These are phyloP conservation scores for Kuraishia hungarica DNA, from an alignment of 805 yeast species.

Conservation along the genomic window DNA sequence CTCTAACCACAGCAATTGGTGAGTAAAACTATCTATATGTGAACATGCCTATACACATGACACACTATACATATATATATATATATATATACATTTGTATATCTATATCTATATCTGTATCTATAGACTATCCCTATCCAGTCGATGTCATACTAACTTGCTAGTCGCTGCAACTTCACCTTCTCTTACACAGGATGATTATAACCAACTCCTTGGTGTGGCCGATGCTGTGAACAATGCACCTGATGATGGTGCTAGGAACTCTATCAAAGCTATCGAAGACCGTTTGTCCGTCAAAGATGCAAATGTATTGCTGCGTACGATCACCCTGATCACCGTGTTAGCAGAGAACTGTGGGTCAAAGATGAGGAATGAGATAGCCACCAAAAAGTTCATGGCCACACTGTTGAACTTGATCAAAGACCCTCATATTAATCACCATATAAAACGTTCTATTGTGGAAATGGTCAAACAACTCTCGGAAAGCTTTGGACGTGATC, in stretches of 20 bases:
- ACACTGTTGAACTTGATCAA: constrained; percentile 39
- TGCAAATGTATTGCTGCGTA: constrained; percentile 59
- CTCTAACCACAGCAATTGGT: background rate
- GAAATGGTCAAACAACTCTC: constrained; percentile 64
- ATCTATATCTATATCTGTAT: background rate
- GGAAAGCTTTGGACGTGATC: constrained; percentile 60
- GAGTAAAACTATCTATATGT: background rate
- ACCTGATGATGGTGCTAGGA: constrained; percentile 46
- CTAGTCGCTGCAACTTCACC: constrained; percentile 36
- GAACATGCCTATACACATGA: background rate
- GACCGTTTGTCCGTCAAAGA: constrained; percentile 41
- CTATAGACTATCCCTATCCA: too few species aligned
- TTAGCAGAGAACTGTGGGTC: constrained; percentile 76
- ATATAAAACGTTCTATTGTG: constrained; percentile 56
- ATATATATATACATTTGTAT: background rate
- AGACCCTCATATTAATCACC: constrained; percentile 50
- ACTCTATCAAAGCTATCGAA: constrained; percentile 36
- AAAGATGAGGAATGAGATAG: constrained; percentile 52
- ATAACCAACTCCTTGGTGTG: constrained; percentile 54
- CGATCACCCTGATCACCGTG: constrained; percentile 46
- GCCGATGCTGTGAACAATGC: constrained; percentile 58
- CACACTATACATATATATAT: background rate
- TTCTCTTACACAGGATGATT: constrained; percentile 55
- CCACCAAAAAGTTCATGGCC: constrained; percentile 45
- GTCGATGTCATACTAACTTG: background rate